Percentiles rank a stretch among this genome's conserved stretches.
These are phyloP conservation scores for Atkinsonella hypoxylon DNA, from an alignment of 2,329 filamentous ascomycete species.

Conservation along the genomic window DNA sequence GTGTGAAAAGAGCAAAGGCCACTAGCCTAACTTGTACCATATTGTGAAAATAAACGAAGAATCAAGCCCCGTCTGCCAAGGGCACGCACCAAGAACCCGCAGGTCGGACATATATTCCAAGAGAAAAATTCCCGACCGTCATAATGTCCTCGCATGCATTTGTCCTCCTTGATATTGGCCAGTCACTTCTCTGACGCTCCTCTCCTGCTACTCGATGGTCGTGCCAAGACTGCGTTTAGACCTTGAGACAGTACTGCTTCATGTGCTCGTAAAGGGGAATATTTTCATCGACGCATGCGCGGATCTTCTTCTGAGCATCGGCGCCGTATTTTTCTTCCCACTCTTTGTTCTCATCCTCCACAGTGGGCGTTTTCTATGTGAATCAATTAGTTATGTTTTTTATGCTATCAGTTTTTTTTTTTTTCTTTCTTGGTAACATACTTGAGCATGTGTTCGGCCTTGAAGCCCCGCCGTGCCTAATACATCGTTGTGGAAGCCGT, in stretches of 20 bases:
- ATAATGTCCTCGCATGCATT: not conserved
- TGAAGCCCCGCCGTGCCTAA: constrained; percentile 70
- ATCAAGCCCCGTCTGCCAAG: not conserved
- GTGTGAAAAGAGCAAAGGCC: constrained; percentile 1
- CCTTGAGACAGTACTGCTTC: constrained; percentile 61
- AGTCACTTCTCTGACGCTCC: not conserved
- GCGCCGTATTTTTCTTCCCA: constrained; percentile 67
- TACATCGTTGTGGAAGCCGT: constrained; percentile 91
- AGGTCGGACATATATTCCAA: not conserved
- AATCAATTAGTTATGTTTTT: not conserved
- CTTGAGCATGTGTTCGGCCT: constrained; percentile 51
- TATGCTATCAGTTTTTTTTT: too few relatives aligned
- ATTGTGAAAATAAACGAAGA: not conserved
- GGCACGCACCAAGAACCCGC: not conserved
- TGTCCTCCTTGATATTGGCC: not conserved
- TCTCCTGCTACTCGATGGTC: not conserved
- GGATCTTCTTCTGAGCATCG: constrained; percentile 57
- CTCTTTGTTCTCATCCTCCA: constrained; percentile 55
- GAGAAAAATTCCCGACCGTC: not conserved
- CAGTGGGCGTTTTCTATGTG: constrained; percentile 45
- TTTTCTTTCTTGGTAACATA: constrained; percentile 22
- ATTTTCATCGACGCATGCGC: constrained; percentile 59
- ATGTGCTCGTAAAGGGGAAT: constrained; percentile 68
- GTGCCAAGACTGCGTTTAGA: constrained; percentile 20
- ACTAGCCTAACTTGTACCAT: constrained; percentile 3